Base-by-base conservation (phyloP, 192 early-diverging fungal genomes). In the Glomus cerebriforme region DNA sequence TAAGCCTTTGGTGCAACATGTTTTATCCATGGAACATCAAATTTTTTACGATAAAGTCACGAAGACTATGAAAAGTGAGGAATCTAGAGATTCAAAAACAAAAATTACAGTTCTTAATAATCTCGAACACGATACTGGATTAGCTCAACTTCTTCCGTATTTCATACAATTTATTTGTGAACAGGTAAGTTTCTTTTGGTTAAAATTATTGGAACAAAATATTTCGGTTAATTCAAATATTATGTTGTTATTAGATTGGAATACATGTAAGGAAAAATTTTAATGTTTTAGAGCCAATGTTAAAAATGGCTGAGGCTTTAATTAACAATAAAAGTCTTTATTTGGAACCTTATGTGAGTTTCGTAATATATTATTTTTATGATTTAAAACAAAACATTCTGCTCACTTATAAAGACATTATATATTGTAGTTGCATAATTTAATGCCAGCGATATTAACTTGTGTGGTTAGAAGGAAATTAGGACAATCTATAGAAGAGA, bases 141-240 rank as follows among this genome's bases (percentile, higher is more conserved):
- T 99, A 64, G 95, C 98, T 82, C 94, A 95, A 78, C 87, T 99
- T 24, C 81, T 98, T 8, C 96, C 98, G 0, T 99, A 99, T 83
- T 96, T 98, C 89, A 90, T 97, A 15, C 92, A 96, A 83, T 95
- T 97, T 75, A 91, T 97, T 65, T 92, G 92, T 6, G 94, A 96
- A 73, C 94, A 95, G 79, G 89, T 93, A 59, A 76, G 49, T 74
- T 43, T 9, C 7, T 24, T n/a, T 13, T 63, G 37, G 26, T 54
- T 54, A 7, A 1, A 22, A 1, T 22, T n/a, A 39, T 63, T 12
- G 9, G 9, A 24, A 74, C 3, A n/a, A 31, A 24, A 24, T 27
- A 59, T 15, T 10, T 19, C 45, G 22, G 7, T 27, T 34, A 26
- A 29, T 34, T n/a, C 8, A 15, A 67, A 9, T 8, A 15, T 74